Conservation (phyloP, 106 monocot genomes). For the Platanthera zijinensis region DNA sequence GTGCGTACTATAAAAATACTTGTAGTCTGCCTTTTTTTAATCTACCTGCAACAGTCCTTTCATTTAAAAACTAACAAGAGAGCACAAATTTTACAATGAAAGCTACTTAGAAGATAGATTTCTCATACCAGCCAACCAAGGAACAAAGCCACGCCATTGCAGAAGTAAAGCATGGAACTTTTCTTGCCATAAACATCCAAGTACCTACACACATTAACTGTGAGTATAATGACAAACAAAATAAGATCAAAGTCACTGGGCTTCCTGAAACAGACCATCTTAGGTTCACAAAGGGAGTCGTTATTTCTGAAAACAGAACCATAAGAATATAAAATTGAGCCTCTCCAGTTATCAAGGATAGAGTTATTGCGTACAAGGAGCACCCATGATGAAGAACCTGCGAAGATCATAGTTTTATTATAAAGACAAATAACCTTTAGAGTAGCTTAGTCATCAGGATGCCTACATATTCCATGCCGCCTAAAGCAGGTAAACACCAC, state of each 20-base stretch:
- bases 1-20: no score
- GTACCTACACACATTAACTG: constrained; percentile 7
- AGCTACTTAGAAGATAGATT: neutral
- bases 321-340: constrained; percentile 59
- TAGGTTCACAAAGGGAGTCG: constrained; percentile 61
- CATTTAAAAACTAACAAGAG: neutral
- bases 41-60: neutral
- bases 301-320: constrained; percentile 52
- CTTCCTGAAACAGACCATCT: constrained; percentile 35
- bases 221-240: neutral
- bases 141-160: constrained; percentile 21
- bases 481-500: constrained; percentile 69
- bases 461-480: constrained; percentile 92
- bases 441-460: neutral
- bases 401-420: constrained; percentile 7
- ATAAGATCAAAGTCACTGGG: neutral
- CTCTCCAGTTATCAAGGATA: constrained; percentile 39
- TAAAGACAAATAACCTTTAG: neutral
- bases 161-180: constrained; percentile 19
- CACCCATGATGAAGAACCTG: constrained; percentile 54
- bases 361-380: constrained; percentile 40
- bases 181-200: constrained; percentile 18
- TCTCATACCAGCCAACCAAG: constrained; percentile 23
- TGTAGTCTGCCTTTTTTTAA: neutral
- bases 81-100: neutral